Percentiles rank a stretch among this genome's conserved stretches.
Conservation (phyloP, 805 yeast species). For the Teunomyces aglyptinius region DNA sequence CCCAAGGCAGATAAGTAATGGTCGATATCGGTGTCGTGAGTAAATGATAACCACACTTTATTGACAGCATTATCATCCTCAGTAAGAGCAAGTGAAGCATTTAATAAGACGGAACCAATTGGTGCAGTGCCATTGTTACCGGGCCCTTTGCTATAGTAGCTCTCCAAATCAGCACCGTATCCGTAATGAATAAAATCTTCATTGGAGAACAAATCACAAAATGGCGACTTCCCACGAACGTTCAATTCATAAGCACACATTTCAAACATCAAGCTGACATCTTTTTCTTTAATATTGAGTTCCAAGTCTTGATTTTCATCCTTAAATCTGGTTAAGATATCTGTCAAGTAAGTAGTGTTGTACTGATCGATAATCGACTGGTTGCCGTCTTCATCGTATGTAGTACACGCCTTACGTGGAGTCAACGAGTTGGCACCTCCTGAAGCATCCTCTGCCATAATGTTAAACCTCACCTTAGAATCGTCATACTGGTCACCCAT, state of each 20-base stretch:
- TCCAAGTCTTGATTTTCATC: slow-evolving; percentile 52
- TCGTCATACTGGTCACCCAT: slow-evolving; percentile 43
- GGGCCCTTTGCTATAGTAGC: slow-evolving; percentile 62
- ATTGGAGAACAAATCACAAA: slow-evolving; percentile 66
- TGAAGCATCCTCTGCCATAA: slow-evolving; percentile 43
- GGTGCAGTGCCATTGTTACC: slow-evolving; percentile 59
- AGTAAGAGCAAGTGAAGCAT: slow-evolving; percentile 50
- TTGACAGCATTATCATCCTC: slow-evolving; percentile 40
- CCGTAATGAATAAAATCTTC: slow-evolving; percentile 64
- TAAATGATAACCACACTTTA: slow-evolving; percentile 65
- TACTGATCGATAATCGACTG: slow-evolving; percentile 19
- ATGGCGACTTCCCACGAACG: slow-evolving; percentile 61
- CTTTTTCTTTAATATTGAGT: slow-evolving; percentile 42
- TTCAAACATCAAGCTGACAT: slow-evolving; percentile 52
- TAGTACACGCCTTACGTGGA: slow-evolving; percentile 21
- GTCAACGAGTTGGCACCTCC: slow-evolving; percentile 30
- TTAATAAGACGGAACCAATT: slow-evolving; percentile 56
- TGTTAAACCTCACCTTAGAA: slow-evolving; percentile 29
- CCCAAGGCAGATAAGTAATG: slow-evolving; percentile 66
- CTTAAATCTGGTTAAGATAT: slow-evolving; percentile 59
- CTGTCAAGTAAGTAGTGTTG: slow-evolving; percentile 44
- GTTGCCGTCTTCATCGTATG: slow-evolving; percentile 15
- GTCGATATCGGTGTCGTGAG: slow-evolving; percentile 71
- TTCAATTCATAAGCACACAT: slow-evolving; percentile 78
- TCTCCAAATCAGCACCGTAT: slow-evolving; percentile 56